Base-by-base conservation (phyloP, 345 rosid genomes). In the Syzygium grande region DNA sequence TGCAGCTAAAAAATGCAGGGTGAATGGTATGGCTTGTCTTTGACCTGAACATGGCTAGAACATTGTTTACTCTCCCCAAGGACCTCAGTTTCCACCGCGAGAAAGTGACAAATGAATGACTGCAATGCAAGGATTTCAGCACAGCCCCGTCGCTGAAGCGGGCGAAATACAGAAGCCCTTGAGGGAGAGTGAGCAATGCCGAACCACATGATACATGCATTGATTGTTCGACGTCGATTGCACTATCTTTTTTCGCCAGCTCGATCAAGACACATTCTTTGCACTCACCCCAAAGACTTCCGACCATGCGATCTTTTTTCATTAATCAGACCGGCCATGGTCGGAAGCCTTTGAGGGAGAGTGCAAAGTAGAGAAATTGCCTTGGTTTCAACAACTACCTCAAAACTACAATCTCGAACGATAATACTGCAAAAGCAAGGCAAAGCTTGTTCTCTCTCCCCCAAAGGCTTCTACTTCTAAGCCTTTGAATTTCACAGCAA, bases 391-490 rank as follows among this genome's bases (percentile, higher is more conserved):
- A 29, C 27, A 30, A 61, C 53, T 22, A 55, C 16, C 41, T 63
- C 85, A 73, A 73, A 38, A 11, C 49, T 43, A 38, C 83, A 19
- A 19, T 19, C 49, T 73, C 14, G 83, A 19, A 10, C 27, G 7
- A 34, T 52, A 85, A 49, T 41, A 16, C 5, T 17, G 25, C 38
- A 58, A 56, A 85, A 87, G 58, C 90, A 89, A 91, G 91, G 80
- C 90, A 91, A 85, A 59, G 63, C 56, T 88, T 89, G 89, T 65
- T 89, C 92, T 84, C 88, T 90, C 93, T 88, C 94, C 92, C 92
- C 84, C 90, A 86, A 89, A 85, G 55, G 89, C 92, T 90, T 89
- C 93, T 87, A 73, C 51, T 85, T 87, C 86, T 23, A 19, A 46
- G 46, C 34, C 55, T 9, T 14, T 65, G 55, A 52, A 10, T 52